Conservation (phyloP, 2,329 filamentous ascomycete genomes). For the Xylariomycetidae sp. region DNA sequence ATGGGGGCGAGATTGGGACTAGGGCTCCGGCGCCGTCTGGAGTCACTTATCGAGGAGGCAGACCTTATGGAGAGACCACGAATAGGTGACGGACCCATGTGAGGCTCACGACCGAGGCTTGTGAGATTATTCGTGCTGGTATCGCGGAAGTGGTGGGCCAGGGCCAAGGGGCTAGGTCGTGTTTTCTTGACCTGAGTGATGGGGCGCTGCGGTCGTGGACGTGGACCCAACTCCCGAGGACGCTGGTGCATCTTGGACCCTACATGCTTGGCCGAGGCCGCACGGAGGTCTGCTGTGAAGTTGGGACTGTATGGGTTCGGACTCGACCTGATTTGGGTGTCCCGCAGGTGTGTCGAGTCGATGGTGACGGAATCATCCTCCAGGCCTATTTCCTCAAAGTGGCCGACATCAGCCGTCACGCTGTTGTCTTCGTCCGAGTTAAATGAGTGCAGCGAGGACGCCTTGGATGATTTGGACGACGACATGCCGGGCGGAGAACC, state of each 20-base stretch:
- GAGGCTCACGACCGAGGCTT: constrained; percentile 24
- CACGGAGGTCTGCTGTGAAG: constrained; percentile 39
- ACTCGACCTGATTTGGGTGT: constrained; percentile 30
- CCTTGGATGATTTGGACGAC: constrained; percentile 82
- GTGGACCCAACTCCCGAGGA: constrained; percentile 25
- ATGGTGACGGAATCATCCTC: constrained; percentile 57
- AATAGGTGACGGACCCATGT: constrained; percentile 22
- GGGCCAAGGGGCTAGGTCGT: constrained; percentile 40
- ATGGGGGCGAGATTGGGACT: constrained; percentile 41
- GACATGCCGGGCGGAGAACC: constrained; percentile 76
- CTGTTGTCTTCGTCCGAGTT: constrained; percentile 68
- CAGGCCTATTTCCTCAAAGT: constrained; percentile 92
- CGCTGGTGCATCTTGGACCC: constrained; percentile 20
- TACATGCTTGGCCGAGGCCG: constrained; percentile 24
- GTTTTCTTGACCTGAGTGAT: constrained; percentile 24
- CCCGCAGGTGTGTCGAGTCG: constrained; percentile 28
- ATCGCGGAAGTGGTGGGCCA: constrained; percentile 41
- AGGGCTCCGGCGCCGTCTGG: constrained; percentile 43
- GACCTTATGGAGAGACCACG: constrained; percentile 34
- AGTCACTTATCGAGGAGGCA: constrained; percentile 33
- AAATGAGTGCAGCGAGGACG: constrained; percentile 80
- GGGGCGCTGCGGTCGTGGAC: constrained; percentile 28
- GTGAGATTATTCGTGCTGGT: constrained; percentile 38
- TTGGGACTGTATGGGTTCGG: constrained; percentile 47
- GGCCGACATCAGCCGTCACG: constrained; percentile 65